Evolutionary conservation across 2,329 filamentous ascomycete species (phyloP).

Genomic region (Penicillium sp.): DNA sequence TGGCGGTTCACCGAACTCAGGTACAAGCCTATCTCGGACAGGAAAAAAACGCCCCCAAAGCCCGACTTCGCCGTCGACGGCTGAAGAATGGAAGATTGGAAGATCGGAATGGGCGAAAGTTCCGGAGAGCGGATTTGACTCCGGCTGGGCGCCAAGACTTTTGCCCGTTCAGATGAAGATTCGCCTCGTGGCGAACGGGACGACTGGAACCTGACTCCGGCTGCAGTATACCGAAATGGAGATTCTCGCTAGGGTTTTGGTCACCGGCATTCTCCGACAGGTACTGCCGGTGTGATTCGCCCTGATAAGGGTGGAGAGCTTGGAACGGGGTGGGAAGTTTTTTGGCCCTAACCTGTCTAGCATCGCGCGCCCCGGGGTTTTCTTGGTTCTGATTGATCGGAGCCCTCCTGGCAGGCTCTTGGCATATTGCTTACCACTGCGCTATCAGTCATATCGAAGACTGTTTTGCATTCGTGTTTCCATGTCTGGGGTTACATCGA

Average conservation of each 20-base stretch:
- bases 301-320: slow-evolving; percentile 11
- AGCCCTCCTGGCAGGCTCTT: background rate
- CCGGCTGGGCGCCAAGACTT: background rate
- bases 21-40: background rate
- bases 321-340: background rate
- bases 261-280: slow-evolving; percentile 17
- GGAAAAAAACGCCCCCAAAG: background rate
- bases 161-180: background rate
- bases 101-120: background rate
- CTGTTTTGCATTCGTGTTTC: slow-evolving; percentile 10
- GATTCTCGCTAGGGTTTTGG: background rate
- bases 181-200: background rate
- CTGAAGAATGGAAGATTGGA: background rate
- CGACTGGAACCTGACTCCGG: background rate
- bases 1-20: background rate
- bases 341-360: slow-evolving; percentile 10
- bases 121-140: background rate
- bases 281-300: slow-evolving; percentile 7
- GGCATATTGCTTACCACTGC: background rate
- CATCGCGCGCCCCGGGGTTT: slow-evolving; percentile 4
- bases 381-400: slow-evolving; percentile 8
- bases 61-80: background rate
- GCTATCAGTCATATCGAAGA: background rate
- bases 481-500: slow-evolving; percentile 33
- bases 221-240: background rate